These are phyloP conservation scores for Cydonia oblonga DNA, from an alignment of 331 rosid species.

Conservation along the genomic window DNA sequence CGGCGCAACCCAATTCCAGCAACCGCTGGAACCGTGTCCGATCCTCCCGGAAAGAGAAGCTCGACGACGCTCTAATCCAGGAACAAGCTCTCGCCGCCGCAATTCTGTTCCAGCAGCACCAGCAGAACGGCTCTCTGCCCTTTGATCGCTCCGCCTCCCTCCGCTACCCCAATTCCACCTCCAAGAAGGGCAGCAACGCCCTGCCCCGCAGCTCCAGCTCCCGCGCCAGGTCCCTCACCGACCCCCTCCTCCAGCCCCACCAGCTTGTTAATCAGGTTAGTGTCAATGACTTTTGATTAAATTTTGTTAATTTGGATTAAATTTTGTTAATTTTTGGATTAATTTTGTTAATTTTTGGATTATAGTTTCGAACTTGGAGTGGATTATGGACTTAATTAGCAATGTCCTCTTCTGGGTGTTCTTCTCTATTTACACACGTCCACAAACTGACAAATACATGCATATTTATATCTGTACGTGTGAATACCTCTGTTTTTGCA, in stretches of 20 bases:
- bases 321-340: neutral
- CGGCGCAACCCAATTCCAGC: constrained; percentile 24
- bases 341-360: neutral
- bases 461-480: neutral
- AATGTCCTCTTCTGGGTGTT: neutral
- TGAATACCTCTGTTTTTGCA: neutral
- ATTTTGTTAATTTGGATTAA: neutral
- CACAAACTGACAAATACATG: neutral
- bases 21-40: constrained; percentile 54
- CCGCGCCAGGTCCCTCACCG: constrained; percentile 76
- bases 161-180: constrained; percentile 48
- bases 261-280: constrained; percentile 75
- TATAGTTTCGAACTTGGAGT: neutral
- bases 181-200: constrained; percentile 36
- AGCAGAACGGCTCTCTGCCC: constrained; percentile 28
- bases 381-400: neutral
- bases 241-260: constrained; percentile 86
- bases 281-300: neutral
- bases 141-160: constrained; percentile 80
- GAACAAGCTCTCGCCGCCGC: constrained; percentile 92
- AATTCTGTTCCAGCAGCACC: constrained; percentile 62
- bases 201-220: constrained; percentile 83
- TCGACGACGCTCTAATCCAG: constrained; percentile 42
- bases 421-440: neutral
- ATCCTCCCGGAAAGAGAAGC: constrained; percentile 42